Base-by-base conservation (phyloP, 768 basidiomycete species). In the Russula compacta region DNA sequence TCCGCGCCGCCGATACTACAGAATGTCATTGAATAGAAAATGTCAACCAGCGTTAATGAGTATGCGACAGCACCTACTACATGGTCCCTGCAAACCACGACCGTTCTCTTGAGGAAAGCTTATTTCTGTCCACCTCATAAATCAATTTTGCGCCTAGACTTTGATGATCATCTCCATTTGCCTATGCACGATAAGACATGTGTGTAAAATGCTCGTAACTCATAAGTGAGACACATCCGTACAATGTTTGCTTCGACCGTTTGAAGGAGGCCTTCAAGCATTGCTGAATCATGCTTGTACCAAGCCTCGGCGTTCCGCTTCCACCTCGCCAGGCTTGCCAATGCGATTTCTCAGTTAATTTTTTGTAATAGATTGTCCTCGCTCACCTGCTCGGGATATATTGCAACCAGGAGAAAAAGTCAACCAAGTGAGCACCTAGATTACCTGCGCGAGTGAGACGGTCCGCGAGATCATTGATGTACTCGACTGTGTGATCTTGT, bases 391-490 rank as follows among this genome's bases (percentile, higher is more conserved):
- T 57, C 3, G 60, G 60, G 10, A 61, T 51, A 42, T 57, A 24
- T 43, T 3, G 29, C 60, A 61, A 52, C 60, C 55, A 61, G 2
- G 48, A 48, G 47, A 56, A 51, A 39, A 46, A 46, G 49, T 61
- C 60, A 14, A 61, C 60, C 4, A 61, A 17, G 43, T 61, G 38
- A 17, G 60, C 47, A 17, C 60, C 60, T 19, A 49, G 60, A 24
- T 8, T 7, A 6, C 50, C 56, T 10, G 60, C 49, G 11, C 33
- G 12, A 24, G 50, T 21, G 8, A 57, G 32, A 15, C 55, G 33
- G 7, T 48, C 8, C 15, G 11, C n/a, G 17, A 57, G 38, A 7
- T 38, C 48, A 11, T 57, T 53, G 21, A 52, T 12, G 32, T 2
- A 2, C 39, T 61, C 33, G 19, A 57, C 49, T 5, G 3, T 33